Conservation (phyloP, 345 rosid species). For the Nephelium lappaceum region DNA sequence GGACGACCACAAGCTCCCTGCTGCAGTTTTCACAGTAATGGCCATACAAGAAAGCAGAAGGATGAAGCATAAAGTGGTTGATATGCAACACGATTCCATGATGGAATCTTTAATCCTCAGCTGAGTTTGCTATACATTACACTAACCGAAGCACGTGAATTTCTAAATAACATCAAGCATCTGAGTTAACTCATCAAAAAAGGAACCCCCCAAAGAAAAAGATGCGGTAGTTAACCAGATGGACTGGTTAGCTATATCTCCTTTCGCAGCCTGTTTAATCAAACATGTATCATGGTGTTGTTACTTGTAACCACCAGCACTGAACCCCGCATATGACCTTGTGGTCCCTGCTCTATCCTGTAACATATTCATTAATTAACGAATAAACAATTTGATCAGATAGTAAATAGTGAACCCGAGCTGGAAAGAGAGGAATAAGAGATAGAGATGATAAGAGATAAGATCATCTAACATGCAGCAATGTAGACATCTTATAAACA, state of each 20-base stretch:
- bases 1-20: neutral
- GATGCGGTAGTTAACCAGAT: slow-evolving; percentile 11
- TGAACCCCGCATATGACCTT: slow-evolving; percentile 8
- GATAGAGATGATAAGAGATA: neutral
- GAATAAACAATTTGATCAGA: neutral
- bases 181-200: neutral
- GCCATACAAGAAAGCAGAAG: slow-evolving; percentile 2
- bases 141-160: slow-evolving; percentile 22
- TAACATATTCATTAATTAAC: slow-evolving; percentile 11
- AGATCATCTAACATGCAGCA: neutral
- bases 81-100: slow-evolving; percentile 17
- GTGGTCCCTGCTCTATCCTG: slow-evolving; percentile 21
- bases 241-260: slow-evolving; percentile 19
- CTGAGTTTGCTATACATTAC: slow-evolving; percentile 28
- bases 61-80: slow-evolving; percentile 3
- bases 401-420: neutral
- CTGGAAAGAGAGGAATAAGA: neutral
- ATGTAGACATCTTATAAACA: neutral
- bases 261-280: slow-evolving; percentile 8
- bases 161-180: slow-evolving; percentile 15
- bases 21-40: neutral
- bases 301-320: neutral
- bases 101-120: slow-evolving; percentile 22
- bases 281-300: neutral
- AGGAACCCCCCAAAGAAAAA: neutral